Conservation (phyloP, 805 yeast genomes). For the Starmera amethionina region DNA sequence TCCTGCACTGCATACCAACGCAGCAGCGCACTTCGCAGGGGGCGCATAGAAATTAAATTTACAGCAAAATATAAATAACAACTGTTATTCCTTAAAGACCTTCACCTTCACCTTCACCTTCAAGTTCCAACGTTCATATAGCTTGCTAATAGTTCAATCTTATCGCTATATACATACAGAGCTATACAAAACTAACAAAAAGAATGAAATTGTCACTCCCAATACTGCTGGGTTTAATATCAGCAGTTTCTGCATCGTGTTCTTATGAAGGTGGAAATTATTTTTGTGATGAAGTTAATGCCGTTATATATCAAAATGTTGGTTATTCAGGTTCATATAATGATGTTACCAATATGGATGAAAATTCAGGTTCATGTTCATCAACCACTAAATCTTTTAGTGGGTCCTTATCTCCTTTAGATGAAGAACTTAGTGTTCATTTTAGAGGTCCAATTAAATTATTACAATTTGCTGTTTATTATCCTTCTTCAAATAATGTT, state of each 20-base stretch:
- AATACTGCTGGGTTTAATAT: too few relatives aligned
- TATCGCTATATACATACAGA: too few relatives aligned
- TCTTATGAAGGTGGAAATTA: constrained; percentile 58
- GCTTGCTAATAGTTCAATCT: too few relatives aligned
- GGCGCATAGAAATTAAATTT: too few relatives aligned
- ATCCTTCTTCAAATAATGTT: constrained; percentile 40
- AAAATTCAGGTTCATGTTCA: constrained; percentile 59
- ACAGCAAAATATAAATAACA: too few relatives aligned
- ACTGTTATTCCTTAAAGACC: too few relatives aligned
- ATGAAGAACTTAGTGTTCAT: constrained; percentile 82
- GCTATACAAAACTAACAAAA: too few relatives aligned
- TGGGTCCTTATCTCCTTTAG: constrained; percentile 70
- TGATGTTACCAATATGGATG: constrained; percentile 76
- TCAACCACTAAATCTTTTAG: constrained; percentile 46
- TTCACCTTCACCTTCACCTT: too few relatives aligned
- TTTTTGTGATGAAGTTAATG: constrained; percentile 67
- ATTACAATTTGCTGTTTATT: constrained; percentile 83
- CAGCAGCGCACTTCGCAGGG: too few relatives aligned
- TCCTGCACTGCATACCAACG: too few relatives aligned
- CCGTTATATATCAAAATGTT: constrained; percentile 57
- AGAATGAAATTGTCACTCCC: constrained; percentile 18
- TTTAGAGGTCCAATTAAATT: constrained; percentile 84
- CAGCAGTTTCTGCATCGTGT: constrained; percentile 31
- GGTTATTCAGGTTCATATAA: constrained; percentile 81
- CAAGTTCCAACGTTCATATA: too few relatives aligned